A percentile compares a stretch with the other conserved stretches of the same genome.
Conservation (phyloP, 495 filamentous ascomycete genomes). For the Lasiosphaeria hispida region DNA sequence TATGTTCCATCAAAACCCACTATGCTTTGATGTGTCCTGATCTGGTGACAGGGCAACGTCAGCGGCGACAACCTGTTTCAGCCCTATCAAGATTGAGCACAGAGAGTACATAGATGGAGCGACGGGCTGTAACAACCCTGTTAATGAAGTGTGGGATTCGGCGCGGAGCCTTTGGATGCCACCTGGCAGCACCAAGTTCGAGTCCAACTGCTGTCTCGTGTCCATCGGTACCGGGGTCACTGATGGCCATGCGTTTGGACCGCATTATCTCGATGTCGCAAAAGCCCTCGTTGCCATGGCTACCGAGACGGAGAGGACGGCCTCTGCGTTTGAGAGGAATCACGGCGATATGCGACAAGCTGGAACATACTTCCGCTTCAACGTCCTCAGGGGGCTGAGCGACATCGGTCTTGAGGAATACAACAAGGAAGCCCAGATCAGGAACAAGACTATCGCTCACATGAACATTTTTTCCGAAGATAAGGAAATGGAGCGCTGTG, state of each 20-base stretch:
- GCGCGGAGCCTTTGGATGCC: conserved; percentile 22
- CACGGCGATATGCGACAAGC: no score
- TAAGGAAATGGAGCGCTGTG: no score
- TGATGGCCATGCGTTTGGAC: conserved; percentile 30
- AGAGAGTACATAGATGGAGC: no score
- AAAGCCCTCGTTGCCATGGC: conserved; percentile 20
- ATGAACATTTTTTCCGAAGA: no score
- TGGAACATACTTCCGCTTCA: no score
- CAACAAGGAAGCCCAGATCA: no score
- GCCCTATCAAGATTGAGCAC: conserved; percentile 36
- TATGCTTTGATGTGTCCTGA: conserved; percentile 28
- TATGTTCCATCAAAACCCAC: conserved; percentile 16
- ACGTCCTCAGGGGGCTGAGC: no score
- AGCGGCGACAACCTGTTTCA: conserved; percentile 47
- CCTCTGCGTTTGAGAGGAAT: neutral
- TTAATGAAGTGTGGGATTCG: conserved; percentile 4
- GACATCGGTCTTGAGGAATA: no score
- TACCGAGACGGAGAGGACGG: conserved; percentile 43
- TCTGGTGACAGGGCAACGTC: conserved; percentile 47
- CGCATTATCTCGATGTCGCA: conserved; percentile 30
- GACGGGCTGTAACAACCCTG: no score
- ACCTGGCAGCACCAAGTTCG: conserved; percentile 37
- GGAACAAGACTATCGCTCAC: no score
- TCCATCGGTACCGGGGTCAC: conserved; percentile 46
- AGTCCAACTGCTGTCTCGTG: conserved; percentile 41